Evolutionary conservation across 208 protist genomes (phyloP).

Genomic region (Trypanosoma platydactyli): DNA sequence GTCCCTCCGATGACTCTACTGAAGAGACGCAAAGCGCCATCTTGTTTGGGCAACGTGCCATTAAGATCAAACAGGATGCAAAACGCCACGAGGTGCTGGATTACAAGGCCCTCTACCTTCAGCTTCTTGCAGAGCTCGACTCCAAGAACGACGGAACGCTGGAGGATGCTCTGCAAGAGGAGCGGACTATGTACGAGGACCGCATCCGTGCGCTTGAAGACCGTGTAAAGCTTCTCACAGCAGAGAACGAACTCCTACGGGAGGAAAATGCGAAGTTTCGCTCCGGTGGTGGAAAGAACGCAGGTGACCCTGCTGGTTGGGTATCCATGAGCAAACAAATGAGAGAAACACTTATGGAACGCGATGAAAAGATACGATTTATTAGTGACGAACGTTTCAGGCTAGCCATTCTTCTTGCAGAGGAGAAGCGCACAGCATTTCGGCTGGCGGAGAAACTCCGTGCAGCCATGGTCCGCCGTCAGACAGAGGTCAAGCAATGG

Average conservation of each 20-base stretch:
- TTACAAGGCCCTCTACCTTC: constrained; percentile 88
- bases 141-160: constrained; percentile 80
- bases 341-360: constrained; percentile 41
- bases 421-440: constrained; percentile 73
- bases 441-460: constrained; percentile 70
- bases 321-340: constrained; percentile 46
- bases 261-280: constrained; percentile 49
- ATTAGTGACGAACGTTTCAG: constrained; percentile 66
- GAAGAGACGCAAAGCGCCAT: constrained; percentile 90
- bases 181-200: constrained; percentile 76
- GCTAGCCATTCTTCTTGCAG: constrained; percentile 58
- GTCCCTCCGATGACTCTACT: constrained; percentile 78
- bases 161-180: constrained; percentile 65
- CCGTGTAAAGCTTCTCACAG: constrained; percentile 53
- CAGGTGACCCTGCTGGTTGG: constrained; percentile 32
- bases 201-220: constrained; percentile 62
- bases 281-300: neutral
- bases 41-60: constrained; percentile 90
- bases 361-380: constrained; percentile 48
- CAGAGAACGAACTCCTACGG: constrained; percentile 66
- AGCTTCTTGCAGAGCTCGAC: constrained; percentile 88
- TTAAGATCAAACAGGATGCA: constrained; percentile 92
- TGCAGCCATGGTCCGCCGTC: constrained; percentile 47
- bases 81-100: constrained; percentile 91
- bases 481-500: constrained; percentile 44